Percentiles rank a stretch among this genome's conserved stretches.
Conservation (phyloP, 306 rosid genomes). For the Morella rubra region DNA sequence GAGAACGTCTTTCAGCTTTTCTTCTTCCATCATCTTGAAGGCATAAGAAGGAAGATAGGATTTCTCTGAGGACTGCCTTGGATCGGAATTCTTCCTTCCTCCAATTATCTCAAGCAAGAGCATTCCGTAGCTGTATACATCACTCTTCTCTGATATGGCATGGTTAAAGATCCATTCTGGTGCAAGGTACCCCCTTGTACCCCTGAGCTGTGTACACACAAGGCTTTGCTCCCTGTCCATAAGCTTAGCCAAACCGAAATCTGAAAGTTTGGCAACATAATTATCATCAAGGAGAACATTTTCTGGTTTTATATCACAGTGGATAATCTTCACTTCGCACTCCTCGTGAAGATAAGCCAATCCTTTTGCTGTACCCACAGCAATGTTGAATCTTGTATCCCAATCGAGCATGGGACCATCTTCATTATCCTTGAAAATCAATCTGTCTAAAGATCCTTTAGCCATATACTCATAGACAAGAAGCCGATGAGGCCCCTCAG, state of each 20-base stretch:
- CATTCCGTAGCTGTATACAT: constrained; percentile 43
- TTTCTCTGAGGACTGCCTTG: constrained; percentile 24
- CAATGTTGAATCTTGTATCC: constrained; percentile 41
- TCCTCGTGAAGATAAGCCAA: constrained; percentile 46
- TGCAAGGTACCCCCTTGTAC: constrained; percentile 48
- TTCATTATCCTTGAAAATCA: constrained; percentile 42
- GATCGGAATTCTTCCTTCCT: constrained; percentile 31
- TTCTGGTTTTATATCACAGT: constrained; percentile 49
- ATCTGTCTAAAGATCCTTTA: constrained; percentile 71
- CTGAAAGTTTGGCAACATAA: constrained; percentile 35
- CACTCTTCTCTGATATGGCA: constrained; percentile 46
- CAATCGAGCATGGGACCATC: constrained; percentile 27
- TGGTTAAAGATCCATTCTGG: constrained; percentile 42
- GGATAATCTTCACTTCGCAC: constrained; percentile 44
- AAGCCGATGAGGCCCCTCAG: constrained; percentile 62
- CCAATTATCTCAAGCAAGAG: constrained; percentile 42
- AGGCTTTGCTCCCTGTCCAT: constrained; percentile 33
- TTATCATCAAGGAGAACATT: constrained; percentile 44
- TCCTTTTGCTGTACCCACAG: constrained; percentile 37
- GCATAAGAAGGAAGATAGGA: constrained; percentile 37
- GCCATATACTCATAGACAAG: constrained; percentile 64
- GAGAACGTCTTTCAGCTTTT: constrained; percentile 42
- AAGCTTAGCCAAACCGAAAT: constrained; percentile 43
- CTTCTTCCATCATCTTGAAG: constrained; percentile 42
- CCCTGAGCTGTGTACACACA: constrained; percentile 33